These are phyloP conservation scores for Yamadazyma jaroonii DNA, from an alignment of 1,139 yeast species.

Conservation along the genomic window DNA sequence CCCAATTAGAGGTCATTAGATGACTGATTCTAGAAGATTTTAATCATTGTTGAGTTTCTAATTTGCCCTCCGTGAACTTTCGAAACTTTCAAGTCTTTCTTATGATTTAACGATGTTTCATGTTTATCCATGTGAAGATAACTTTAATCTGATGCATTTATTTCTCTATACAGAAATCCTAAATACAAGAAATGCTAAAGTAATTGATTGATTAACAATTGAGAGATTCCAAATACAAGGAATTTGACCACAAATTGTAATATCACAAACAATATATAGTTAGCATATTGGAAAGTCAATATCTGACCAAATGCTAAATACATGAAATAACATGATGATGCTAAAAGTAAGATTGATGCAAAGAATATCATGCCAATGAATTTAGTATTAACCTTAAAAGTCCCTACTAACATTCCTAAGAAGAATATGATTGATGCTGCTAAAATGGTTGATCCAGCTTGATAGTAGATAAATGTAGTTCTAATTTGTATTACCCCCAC, in stretches of 20 bases:
- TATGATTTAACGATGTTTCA: too few relatives aligned
- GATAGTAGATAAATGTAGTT: constrained; percentile 11
- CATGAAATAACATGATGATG: constrained; percentile 12
- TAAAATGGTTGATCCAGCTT: constrained; percentile 11
- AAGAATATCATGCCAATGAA: constrained; percentile 7
- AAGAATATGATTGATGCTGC: constrained; percentile 8
- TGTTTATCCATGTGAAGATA: too few relatives aligned
- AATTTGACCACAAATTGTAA: constrained; percentile 11
- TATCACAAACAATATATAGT: constrained; percentile 11
- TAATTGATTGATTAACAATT: constrained; percentile 5
- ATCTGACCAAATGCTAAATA: constrained; percentile 10
- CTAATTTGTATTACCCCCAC: constrained; percentile 12
- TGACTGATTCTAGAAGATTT: too few relatives aligned
- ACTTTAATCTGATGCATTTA: too few relatives aligned
- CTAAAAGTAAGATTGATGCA: constrained; percentile 6
- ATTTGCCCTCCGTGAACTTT: too few relatives aligned
- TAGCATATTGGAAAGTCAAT: constrained; percentile 8
- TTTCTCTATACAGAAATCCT: constrained; percentile 1
- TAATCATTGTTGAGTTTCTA: too few relatives aligned
- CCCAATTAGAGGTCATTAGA: too few relatives aligned
- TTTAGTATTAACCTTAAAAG: constrained; percentile 1
- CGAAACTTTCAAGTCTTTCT: too few relatives aligned
- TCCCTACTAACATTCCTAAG: neutral
- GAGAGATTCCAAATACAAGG: constrained; percentile 7
- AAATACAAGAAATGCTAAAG: constrained; percentile 6